Evolutionary conservation across 2,329 filamentous ascomycete genomes (phyloP), one percentile per base, ranked within the genome.

Genomic region (Colletotrichum lupini): DNA sequence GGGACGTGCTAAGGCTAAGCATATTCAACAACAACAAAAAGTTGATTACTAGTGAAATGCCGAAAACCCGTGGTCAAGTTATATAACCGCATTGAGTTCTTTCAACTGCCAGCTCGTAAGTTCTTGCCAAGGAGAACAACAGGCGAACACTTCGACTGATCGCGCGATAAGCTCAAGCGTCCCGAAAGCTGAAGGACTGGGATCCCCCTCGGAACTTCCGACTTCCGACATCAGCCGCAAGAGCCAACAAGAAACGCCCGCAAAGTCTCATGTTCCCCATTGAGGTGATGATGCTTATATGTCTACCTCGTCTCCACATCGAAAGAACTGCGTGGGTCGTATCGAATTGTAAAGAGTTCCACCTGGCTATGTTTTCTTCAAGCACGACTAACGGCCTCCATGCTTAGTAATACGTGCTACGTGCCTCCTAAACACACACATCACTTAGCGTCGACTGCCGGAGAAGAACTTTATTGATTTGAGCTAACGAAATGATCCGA

Each of bases 201-300:
- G 16, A 58, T 6, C 19, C 28, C 55, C 30, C 55, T 22, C 59
- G 5, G 37, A 22, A 12, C 14, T 49, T 32, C 16, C 11, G 9
- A 24, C n/a, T 12, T 12, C 32, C 49, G 22, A 64, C n/a, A 55
- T 26, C 5, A 37, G 22, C 30, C 22, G 22, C 16, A 55, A 53
- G 14, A 8, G 19, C 30, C 49, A n/a, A 37, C 42, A 49, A 53
- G 16, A 37, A 32, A 35, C 6, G n/a, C 22, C 49, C 16, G 24
- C 22, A 35, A 37, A 24, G 7, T 22, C n/a, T 26, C 42, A 22
- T 49, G 7, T 19, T 6, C n/a, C n/a, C n/a, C 30, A 35, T 35
- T 26, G 30, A 55, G 1, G 61, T 55, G 49, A 64, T 64, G 61
- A 64, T 64, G 61, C 61, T 55, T 55, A 64, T 24, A 55, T 62